phyloP scores from a whole-genome alignment of 139 green algal genomes.

The Closterium sp. region DNA sequence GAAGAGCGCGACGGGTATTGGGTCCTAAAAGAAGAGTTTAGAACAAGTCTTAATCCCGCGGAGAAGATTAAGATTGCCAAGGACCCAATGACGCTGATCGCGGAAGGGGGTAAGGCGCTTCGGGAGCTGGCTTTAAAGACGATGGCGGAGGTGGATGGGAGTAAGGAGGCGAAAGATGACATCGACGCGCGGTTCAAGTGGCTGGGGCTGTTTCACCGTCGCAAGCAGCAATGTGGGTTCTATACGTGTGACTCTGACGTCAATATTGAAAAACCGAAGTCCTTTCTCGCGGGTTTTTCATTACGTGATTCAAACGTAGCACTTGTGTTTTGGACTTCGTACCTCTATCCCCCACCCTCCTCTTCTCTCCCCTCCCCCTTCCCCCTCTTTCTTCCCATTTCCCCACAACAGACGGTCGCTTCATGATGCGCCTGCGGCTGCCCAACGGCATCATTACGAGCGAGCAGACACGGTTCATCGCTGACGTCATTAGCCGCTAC shows the following conservation, averaged over 20 bases:
- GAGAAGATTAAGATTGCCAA: conserved; percentile 43
- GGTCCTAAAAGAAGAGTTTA: conserved; percentile 42
- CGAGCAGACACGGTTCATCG: conserved; percentile 62
- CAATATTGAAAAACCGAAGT: too few species aligned
- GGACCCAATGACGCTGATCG: conserved; percentile 43
- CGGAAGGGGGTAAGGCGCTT: conserved; percentile 10
- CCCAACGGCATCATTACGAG: conserved; percentile 83
- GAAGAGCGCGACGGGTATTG: conserved; percentile 26
- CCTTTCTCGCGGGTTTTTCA: too few species aligned
- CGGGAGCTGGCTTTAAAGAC: conserved; percentile 4
- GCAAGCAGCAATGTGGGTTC: conserved; percentile 75
- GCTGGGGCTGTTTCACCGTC: conserved; percentile 93
- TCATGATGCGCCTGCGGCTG: conserved; percentile 98
- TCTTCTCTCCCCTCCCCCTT: background rate
- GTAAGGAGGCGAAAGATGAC: conserved; percentile 71
- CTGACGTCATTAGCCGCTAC: conserved; percentile 69
- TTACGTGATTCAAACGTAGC: too few species aligned
- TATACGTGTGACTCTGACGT: too few species aligned
- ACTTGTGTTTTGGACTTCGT: too few species aligned
- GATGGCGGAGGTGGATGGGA: conserved; percentile 38
- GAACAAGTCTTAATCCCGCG: conserved; percentile 17
- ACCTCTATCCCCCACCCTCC: too few species aligned
- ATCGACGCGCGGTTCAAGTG: conserved; percentile 96
- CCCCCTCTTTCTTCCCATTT: background rate
- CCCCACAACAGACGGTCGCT: conserved; percentile 65